Conservation (phyloP, 495 filamentous ascomycete species). For the Hypoxylon subgilvum region DNA sequence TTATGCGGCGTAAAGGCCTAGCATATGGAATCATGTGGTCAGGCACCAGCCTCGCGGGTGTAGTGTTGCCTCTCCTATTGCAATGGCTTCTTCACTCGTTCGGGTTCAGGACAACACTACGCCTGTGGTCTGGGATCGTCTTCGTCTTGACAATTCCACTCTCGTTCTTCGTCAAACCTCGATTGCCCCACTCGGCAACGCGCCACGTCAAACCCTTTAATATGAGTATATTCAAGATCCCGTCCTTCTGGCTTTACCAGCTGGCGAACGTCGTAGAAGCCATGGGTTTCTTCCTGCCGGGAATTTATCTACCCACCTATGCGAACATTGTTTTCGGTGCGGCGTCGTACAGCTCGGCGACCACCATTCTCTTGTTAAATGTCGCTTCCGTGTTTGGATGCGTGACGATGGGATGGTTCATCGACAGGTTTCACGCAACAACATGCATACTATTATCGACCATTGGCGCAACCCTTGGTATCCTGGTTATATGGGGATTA, state of each 20-base stretch:
- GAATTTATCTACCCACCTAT: constrained; percentile 66
- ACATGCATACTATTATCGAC: constrained; percentile 65
- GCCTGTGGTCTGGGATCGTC: constrained; percentile 53
- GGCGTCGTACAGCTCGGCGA: constrained; percentile 47
- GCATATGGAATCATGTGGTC: constrained; percentile 61
- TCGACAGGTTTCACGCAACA: constrained; percentile 64
- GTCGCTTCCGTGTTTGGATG: constrained; percentile 60
- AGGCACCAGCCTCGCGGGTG: constrained; percentile 51
- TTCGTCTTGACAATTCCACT: constrained; percentile 56
- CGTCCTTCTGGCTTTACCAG: constrained; percentile 57
- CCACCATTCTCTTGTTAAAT: constrained; percentile 63
- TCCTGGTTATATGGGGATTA: constrained; percentile 71
- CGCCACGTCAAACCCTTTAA: constrained; percentile 46
- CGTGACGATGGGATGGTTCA: constrained; percentile 61
- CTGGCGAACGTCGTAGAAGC: constrained; percentile 61
- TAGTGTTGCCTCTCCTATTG: constrained; percentile 52
- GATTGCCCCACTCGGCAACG: constrained; percentile 53
- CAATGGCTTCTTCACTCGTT: constrained; percentile 50
- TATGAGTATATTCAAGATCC: constrained; percentile 52
- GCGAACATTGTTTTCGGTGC: constrained; percentile 40
- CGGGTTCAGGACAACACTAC: constrained; percentile 59
- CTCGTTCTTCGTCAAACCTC: constrained; percentile 61
- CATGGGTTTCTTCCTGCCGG: constrained; percentile 68
- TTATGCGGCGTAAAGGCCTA: constrained; percentile 54
- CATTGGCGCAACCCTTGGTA: constrained; percentile 60